phyloP scores from a whole-genome alignment of 202 grass and related monocot genomes.

The Eragrostis tef region DNA sequence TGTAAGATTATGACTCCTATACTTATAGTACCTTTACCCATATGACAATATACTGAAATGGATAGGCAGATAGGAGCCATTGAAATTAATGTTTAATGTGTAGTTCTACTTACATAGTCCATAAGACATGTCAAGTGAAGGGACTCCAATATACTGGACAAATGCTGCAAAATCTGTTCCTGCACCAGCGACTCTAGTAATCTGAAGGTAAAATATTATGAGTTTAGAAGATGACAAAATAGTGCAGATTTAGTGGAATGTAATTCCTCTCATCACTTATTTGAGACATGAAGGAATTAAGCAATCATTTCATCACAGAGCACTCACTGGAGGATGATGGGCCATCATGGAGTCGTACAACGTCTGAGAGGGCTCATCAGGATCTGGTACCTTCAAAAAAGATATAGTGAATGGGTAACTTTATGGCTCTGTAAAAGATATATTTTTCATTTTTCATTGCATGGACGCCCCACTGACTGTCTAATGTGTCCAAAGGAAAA shows the following conservation, averaged over 20 bases:
- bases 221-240: slow-evolving; percentile 27
- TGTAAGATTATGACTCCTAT: neutral
- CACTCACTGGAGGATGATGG: slow-evolving; percentile 50
- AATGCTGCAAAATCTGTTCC: slow-evolving; percentile 81
- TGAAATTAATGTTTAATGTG: slow-evolving; percentile 2
- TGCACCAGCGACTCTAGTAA: slow-evolving; percentile 67
- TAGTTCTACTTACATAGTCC: slow-evolving; percentile 53
- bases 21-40: neutral
- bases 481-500: slow-evolving; percentile 3
- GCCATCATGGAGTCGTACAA: slow-evolving; percentile 60
- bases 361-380: slow-evolving; percentile 59
- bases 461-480: neutral
- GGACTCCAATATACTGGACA: slow-evolving; percentile 70
- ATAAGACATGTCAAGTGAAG: slow-evolving; percentile 73
- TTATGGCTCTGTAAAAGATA: neutral
- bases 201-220: slow-evolving; percentile 49
- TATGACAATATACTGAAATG: neutral
- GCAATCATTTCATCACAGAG: slow-evolving; percentile 13
- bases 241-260: slow-evolving; percentile 11
- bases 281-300: slow-evolving; percentile 12
- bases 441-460: neutral
- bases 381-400: slow-evolving; percentile 62
- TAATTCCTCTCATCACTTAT: neutral
- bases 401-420: neutral
- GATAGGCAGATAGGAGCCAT: neutral